Conservation (phyloP, 1,284 basidiomycete species). For the Trametes sp. region DNA sequence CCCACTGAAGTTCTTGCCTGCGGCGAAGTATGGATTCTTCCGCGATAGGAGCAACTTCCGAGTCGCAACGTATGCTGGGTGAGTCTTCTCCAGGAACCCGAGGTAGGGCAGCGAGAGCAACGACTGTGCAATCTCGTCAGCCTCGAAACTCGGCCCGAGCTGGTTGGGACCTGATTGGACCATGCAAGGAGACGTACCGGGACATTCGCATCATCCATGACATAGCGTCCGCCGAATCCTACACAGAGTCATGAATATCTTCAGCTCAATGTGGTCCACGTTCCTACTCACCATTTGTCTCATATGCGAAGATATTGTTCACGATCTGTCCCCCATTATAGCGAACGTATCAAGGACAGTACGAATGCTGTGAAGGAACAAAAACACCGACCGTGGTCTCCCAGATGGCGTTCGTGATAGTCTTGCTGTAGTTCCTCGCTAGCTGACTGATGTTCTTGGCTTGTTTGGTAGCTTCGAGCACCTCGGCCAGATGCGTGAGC, state of each 20-base stretch:
- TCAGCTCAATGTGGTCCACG: neutral
- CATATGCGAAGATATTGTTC: slow-evolving; percentile 77
- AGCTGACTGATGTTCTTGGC: slow-evolving; percentile 57
- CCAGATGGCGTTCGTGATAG: slow-evolving; percentile 70
- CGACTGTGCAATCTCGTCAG: slow-evolving; percentile 51
- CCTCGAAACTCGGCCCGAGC: neutral
- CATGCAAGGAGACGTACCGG: slow-evolving; percentile 56
- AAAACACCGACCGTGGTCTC: slow-evolving; percentile 59
- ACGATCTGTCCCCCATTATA: slow-evolving; percentile 46
- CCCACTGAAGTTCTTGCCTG: slow-evolving; percentile 70
- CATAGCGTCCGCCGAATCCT: slow-evolving; percentile 72
- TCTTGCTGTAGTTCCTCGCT: slow-evolving; percentile 66
- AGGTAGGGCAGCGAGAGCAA: slow-evolving; percentile 80
- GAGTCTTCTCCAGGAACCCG: slow-evolving; percentile 68
- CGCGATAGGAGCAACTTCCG: slow-evolving; percentile 66
- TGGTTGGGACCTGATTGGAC: too few species aligned
- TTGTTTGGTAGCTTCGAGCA: slow-evolving; percentile 61
- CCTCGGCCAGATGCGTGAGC: slow-evolving; percentile 62
- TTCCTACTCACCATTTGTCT: slow-evolving; percentile 65
- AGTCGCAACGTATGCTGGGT: slow-evolving; percentile 68
- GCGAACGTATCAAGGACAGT: neutral
- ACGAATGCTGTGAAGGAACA: neutral
- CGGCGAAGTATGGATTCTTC: slow-evolving; percentile 73
- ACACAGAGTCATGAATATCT: neutral
- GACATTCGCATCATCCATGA: slow-evolving; percentile 86